A percentile compares a stretch with the other conserved stretches of the same genome.
Evolutionary conservation across 352 stramenopile genomes (phyloP).

Genomic region (Phytophthora tubulina): DNA sequence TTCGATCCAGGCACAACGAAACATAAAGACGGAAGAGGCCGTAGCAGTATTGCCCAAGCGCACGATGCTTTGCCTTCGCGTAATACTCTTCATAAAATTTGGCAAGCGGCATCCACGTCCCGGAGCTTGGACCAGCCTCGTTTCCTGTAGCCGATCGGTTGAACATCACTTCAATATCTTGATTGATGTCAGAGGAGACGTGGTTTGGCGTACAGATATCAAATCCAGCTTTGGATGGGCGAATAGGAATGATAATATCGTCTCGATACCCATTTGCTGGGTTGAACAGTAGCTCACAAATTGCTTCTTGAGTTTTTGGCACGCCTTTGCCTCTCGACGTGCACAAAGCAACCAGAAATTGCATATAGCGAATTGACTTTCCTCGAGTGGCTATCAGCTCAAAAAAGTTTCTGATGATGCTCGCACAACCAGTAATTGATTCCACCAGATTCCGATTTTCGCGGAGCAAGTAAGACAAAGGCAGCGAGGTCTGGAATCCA

Average conservation of each 20-base stretch:
- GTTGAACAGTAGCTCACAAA: slow-evolving; percentile 79
- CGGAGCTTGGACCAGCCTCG: slow-evolving; percentile 10
- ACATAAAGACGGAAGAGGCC: slow-evolving; percentile 75
- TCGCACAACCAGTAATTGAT: slow-evolving; percentile 69
- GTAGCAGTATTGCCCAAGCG: slow-evolving; percentile 75
- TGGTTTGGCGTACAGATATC: slow-evolving; percentile 56
- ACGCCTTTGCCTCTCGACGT: slow-evolving; percentile 66
- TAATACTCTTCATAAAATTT: slow-evolving; percentile 80
- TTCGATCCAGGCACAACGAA: slow-evolving; percentile 76
- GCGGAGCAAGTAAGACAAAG: slow-evolving; percentile 70
- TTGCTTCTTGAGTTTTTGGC: slow-evolving; percentile 78
- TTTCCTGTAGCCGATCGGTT: slow-evolving; percentile 24
- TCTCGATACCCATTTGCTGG: slow-evolving; percentile 61
- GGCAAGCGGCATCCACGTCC: slow-evolving; percentile 55
- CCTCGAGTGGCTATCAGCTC: slow-evolving; percentile 75
- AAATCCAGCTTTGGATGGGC: slow-evolving; percentile 52
- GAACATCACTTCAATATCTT: slow-evolving; percentile 54
- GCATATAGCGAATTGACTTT: slow-evolving; percentile 79
- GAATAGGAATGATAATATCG: slow-evolving; percentile 64
- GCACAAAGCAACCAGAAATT: slow-evolving; percentile 78
- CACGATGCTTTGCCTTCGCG: slow-evolving; percentile 49
- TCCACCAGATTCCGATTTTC: slow-evolving; percentile 80
- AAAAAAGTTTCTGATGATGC: slow-evolving; percentile 76
- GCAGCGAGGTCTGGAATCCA: slow-evolving; percentile 74
- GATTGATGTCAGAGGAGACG: slow-evolving; percentile 28